Base-by-base conservation (phyloP, 2,329 filamentous ascomycete genomes). In the Aspergillus sp. region DNA sequence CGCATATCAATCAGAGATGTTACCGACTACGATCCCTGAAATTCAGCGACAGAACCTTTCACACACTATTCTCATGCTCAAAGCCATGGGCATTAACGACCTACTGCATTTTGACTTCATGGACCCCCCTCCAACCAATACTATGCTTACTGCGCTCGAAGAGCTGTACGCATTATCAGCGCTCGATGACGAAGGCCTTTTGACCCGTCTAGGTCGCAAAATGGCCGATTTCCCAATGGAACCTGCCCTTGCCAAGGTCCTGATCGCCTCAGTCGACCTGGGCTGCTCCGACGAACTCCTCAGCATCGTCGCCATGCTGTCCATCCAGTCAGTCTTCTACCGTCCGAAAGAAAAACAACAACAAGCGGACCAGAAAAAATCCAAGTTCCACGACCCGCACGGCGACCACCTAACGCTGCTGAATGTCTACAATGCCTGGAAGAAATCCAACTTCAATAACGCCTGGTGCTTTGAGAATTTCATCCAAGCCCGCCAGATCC, bases 141-240 rank as follows among this genome's bases (percentile, higher is more conserved):
- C 95, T 12, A 97, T 98, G 91, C 84, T 99, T 62, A 96, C 92
- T 50, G 95, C 95, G 0, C 80, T 99, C 3, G 96, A 99, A 76
- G 95, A 98, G 71, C 82, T 99, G 0, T 99, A 99, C 70, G 91
- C 92, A 0, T 80, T 99, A 11, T 91, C 89, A 3, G 93, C 93
- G 0, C 82, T 99, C 0, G 95, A 99, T 63, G 93, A 99, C 67
- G 95, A 99, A 82, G 95, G 95, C 14, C 82, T 99, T 0, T 80
- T 99, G 2, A 99, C 95, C 0, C 87, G 95, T 6, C 83, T 96
- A 1, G 95, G 95, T 7, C 86, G 95, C 46, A 96, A 97, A 73
- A 98, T 99, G 93, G 93, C 95, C 11, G 93, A 99, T 70, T 98
- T 98, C 73, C 95, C 95, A 0, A 98, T 98, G 91, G 93, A 98